These are phyloP conservation scores for Trypanosoma caninum DNA, from an alignment of 208 protist genomes.

Conservation along the genomic window DNA sequence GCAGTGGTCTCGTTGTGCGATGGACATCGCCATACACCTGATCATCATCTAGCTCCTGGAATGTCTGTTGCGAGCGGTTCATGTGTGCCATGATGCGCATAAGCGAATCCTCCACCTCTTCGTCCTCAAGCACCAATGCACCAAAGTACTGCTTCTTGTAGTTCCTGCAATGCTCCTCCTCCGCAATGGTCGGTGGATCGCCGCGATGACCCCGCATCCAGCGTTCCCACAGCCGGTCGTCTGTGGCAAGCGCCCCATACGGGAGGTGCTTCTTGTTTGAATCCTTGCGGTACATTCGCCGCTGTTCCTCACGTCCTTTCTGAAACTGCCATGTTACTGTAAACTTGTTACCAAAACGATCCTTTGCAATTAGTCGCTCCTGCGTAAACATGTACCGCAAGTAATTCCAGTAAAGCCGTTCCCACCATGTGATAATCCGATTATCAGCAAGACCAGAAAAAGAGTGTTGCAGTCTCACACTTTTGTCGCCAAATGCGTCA, in stretches of 20 bases:
- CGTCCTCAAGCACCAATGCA: slow-evolving; percentile 81
- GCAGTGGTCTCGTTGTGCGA: slow-evolving; percentile 60
- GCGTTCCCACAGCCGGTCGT: slow-evolving; percentile 83
- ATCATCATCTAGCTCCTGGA: slow-evolving; percentile 87
- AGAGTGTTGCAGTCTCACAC: slow-evolving; percentile 79
- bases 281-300: slow-evolving; percentile 84
- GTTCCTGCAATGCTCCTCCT: slow-evolving; percentile 77
- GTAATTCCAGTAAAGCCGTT: slow-evolving; percentile 85
- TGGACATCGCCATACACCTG: slow-evolving; percentile 81
- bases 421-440: slow-evolving; percentile 86
- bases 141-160: slow-evolving; percentile 88
- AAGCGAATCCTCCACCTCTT: slow-evolving; percentile 86
- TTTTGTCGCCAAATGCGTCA: slow-evolving; percentile 83
- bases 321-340: slow-evolving; percentile 84
- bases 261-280: slow-evolving; percentile 81
- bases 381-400: slow-evolving; percentile 88
- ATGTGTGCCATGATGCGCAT: slow-evolving; percentile 88
- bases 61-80: slow-evolving; percentile 70
- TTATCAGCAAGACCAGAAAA: slow-evolving; percentile 83
- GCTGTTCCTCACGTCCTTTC: slow-evolving; percentile 83
- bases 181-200: slow-evolving; percentile 74
- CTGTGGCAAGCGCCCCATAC: slow-evolving; percentile 81
- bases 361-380: slow-evolving; percentile 86
- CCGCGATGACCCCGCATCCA: slow-evolving; percentile 87
- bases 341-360: slow-evolving; percentile 90